A percentile compares a stretch with the other conserved stretches of the same genome.
Evolutionary conservation across 495 filamentous ascomycete genomes (phyloP).

Genomic region (Pyronema domesticum): DNA sequence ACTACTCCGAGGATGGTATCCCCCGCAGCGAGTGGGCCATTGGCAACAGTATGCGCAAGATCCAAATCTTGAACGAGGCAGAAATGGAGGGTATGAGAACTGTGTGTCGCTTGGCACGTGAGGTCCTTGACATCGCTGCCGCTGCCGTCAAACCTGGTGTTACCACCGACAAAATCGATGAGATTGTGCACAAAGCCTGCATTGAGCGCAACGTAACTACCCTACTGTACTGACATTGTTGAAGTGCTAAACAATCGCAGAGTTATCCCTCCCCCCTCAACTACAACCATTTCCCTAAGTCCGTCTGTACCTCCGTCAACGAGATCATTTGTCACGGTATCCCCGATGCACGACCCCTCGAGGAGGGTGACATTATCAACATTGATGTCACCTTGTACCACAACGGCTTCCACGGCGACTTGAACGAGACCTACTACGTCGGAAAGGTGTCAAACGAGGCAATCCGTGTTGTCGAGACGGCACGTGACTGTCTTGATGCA

Average conservation of each 20-base stretch:
- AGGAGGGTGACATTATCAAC: conserved; percentile 79
- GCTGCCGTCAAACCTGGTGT: conserved; percentile 65
- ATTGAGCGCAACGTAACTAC: conserved; percentile 61
- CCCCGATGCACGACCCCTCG: conserved; percentile 56
- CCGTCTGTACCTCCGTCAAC: conserved; percentile 86
- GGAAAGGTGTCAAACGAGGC: conserved; percentile 60
- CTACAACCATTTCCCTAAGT: conserved; percentile 94
- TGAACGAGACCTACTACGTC: conserved; percentile 88
- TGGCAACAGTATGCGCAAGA: conserved; percentile 47
- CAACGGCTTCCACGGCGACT: conserved; percentile 68
- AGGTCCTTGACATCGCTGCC: conserved; percentile 85
- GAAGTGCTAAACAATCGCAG: conserved; percentile 30
- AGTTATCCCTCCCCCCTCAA: conserved; percentile 93
- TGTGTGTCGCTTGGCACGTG: conserved; percentile 71
- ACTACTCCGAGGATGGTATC: conserved; percentile 69
- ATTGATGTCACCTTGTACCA: conserved; percentile 81
- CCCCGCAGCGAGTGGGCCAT: conserved; percentile 64
- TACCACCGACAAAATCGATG: conserved; percentile 92
- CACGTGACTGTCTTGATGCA: conserved; percentile 64
- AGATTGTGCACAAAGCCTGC: conserved; percentile 89
- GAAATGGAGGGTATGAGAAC: conserved; percentile 80
- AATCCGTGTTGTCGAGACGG: conserved; percentile 69
- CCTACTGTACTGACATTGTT: neutral
- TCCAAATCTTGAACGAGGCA: conserved; percentile 61
- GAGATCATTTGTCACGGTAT: conserved; percentile 95